These are phyloP conservation scores for Pholiota microspora DNA, from an alignment of 768 basidiomycete species.

Conservation along the genomic window DNA sequence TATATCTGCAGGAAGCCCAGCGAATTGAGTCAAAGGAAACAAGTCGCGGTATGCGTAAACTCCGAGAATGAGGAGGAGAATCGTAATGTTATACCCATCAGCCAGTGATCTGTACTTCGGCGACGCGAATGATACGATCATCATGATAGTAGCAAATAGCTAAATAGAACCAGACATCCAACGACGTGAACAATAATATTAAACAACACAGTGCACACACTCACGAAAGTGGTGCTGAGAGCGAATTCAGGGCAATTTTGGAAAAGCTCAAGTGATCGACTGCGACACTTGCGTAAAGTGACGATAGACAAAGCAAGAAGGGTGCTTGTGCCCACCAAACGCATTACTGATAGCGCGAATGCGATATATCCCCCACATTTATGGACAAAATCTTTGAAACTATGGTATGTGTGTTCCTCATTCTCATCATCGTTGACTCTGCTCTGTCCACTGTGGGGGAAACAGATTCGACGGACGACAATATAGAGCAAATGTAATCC, in stretches of 20 bases:
- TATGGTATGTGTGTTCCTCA: neutral
- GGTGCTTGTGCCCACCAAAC: neutral
- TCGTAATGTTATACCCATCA: slow-evolving; percentile 20
- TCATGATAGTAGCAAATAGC: slow-evolving; percentile 28
- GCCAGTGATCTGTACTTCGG: slow-evolving; percentile 25
- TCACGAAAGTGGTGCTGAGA: neutral
- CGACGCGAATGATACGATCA: slow-evolving; percentile 32
- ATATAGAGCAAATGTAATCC: neutral
- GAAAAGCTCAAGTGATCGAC: neutral
- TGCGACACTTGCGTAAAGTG: neutral
- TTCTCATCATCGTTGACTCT: neutral
- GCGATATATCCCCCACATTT: neutral
- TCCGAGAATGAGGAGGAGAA: slow-evolving; percentile 29
- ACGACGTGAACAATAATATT: neutral
- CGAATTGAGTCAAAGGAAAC: slow-evolving; percentile 19
- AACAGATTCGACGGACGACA: neutral
- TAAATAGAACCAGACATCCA: too few relatives aligned
- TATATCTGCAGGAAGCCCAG: slow-evolving; percentile 39
- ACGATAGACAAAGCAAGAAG: neutral
- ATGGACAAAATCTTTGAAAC: neutral
- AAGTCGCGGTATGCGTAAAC: slow-evolving; percentile 54
- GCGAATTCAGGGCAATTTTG: neutral
- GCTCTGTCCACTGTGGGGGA: neutral
- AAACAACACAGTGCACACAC: neutral
- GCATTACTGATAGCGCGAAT: neutral